Evolutionary conservation across 495 filamentous ascomycete genomes (phyloP).

Genomic region (Letharia columbiana): DNA sequence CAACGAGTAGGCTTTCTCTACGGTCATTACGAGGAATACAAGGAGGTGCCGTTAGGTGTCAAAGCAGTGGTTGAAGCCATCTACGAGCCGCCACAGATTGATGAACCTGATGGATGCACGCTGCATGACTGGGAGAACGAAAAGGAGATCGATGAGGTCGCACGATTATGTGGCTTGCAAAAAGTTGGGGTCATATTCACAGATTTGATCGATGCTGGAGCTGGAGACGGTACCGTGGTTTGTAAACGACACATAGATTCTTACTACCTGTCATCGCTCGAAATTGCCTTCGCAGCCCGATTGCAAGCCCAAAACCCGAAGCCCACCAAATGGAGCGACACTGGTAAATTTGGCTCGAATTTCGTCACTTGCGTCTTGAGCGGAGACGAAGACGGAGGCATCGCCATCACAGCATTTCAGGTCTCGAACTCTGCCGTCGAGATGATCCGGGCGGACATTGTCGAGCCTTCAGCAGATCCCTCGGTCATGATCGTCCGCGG

Average conservation of each 20-base stretch:
- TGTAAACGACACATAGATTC: conserved; percentile 97
- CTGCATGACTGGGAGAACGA: conserved; percentile 85
- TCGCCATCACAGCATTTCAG: conserved; percentile 85
- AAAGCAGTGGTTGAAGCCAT: conserved; percentile 98
- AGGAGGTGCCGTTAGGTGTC: conserved; percentile 83
- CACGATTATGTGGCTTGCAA: conserved; percentile 74
- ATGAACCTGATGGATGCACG: conserved; percentile 86
- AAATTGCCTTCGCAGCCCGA: conserved; percentile 80
- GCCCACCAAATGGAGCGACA: conserved; percentile 93
- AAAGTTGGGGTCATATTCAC: conserved; percentile 95
- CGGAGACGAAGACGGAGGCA: conserved; percentile 82
- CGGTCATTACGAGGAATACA: conserved; percentile 83
- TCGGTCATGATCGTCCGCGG: conserved; percentile 88
- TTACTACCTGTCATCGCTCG: conserved; percentile 85
- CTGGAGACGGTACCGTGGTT: conserved; percentile 70
- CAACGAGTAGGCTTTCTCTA: conserved; percentile 89
- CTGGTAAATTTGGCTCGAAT: conserved; percentile 86
- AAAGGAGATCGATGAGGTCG: conserved; percentile 70
- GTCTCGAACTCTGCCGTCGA: conserved; percentile 90
- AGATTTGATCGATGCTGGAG: conserved; percentile 76
- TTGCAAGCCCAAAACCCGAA: conserved; percentile 84
- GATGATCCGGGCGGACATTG: conserved; percentile 91
- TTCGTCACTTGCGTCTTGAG: conserved; percentile 95
- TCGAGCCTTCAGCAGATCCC: conserved; percentile 91
- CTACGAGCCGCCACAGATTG: conserved; percentile 88